Percentiles rank a stretch among this genome's conserved stretches.
These are phyloP conservation scores for Capsicum pubescens DNA, from an alignment of 257 asterid genomes.

Conservation along the genomic window DNA sequence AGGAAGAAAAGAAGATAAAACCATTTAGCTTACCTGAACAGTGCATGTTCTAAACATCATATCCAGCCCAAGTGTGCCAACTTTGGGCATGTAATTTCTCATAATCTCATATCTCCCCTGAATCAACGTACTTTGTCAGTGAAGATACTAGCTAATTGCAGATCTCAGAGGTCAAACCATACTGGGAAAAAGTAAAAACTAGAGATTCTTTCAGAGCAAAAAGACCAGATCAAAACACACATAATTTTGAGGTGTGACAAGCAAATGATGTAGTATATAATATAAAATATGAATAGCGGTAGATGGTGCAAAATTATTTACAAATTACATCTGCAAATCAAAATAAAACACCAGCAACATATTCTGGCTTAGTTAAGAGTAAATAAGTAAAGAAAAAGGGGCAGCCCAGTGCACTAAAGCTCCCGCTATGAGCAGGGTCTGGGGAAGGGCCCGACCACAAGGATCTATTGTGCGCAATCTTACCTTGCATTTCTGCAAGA, in stretches of 20 bases:
- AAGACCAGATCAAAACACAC: background rate
- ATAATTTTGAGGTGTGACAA: background rate
- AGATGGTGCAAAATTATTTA: background rate
- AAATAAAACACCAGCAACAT: background rate
- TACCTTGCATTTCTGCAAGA: too few relatives aligned
- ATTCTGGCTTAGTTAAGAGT: background rate
- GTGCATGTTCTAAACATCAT: conserved; percentile 97
- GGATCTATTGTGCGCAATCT: too few relatives aligned
- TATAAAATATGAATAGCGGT: background rate
- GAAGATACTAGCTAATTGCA: conserved; percentile 31
- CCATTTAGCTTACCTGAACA: conserved; percentile 67
- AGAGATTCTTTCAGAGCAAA: background rate
- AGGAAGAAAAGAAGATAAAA: background rate
- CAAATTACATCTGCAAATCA: conserved; percentile 6
- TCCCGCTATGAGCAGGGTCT: too few relatives aligned
- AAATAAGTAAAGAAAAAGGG: background rate
- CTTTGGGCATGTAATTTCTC: conserved; percentile 97
- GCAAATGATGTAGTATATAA: background rate
- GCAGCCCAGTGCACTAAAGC: too few relatives aligned
- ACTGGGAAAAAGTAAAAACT: background rate
- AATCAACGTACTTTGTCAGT: conserved; percentile 47
- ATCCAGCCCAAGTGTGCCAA: conserved; percentile 96
- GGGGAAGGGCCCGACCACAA: too few relatives aligned
- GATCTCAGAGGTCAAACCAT: background rate
- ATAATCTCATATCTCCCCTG: conserved; percentile 96